These are phyloP conservation scores for Cornus florida DNA, from an alignment of 148 eudicot genomes.

Conservation along the genomic window DNA sequence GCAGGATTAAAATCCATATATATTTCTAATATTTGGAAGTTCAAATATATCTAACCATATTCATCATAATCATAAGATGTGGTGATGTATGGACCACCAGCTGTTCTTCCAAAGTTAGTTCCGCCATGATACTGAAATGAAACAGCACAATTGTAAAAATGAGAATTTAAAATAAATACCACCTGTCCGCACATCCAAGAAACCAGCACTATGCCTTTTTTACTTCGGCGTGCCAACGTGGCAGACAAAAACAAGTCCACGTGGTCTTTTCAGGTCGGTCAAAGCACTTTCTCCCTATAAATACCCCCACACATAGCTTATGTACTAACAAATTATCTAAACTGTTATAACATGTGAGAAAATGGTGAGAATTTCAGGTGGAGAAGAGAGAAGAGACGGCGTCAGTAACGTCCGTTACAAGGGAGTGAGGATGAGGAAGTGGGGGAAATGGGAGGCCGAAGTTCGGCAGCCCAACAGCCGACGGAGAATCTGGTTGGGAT, in stretches of 20 bases:
- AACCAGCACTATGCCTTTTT: no score
- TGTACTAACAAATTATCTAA: no score
- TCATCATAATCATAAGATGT: slow-evolving; percentile 67
- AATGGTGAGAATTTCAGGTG: slow-evolving; percentile 23
- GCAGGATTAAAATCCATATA: background rate
- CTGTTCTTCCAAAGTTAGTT: slow-evolving; percentile 67
- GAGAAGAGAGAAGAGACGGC: slow-evolving; percentile 3
- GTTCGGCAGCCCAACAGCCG: slow-evolving; percentile 56
- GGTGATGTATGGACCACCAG: slow-evolving; percentile 74
- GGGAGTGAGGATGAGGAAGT: slow-evolving; percentile 57
- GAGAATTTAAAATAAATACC: background rate
- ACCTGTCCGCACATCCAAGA: background rate
- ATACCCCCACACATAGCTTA: background rate
- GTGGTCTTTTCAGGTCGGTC: background rate
- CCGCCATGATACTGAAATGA: slow-evolving; percentile 70
- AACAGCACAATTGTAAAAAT: background rate
- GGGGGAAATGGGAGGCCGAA: slow-evolving; percentile 64
- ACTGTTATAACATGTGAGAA: background rate
- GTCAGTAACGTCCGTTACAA: slow-evolving; percentile 22
- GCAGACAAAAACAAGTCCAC: background rate
- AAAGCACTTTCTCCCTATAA: background rate
- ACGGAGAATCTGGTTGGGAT: slow-evolving; percentile 51
- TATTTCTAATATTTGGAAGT: background rate
- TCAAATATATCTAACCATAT: slow-evolving; percentile 37
- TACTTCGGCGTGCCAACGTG: background rate